phyloP scores from a whole-genome alignment of 1,139 yeast species.

The Pichia sp. region DNA sequence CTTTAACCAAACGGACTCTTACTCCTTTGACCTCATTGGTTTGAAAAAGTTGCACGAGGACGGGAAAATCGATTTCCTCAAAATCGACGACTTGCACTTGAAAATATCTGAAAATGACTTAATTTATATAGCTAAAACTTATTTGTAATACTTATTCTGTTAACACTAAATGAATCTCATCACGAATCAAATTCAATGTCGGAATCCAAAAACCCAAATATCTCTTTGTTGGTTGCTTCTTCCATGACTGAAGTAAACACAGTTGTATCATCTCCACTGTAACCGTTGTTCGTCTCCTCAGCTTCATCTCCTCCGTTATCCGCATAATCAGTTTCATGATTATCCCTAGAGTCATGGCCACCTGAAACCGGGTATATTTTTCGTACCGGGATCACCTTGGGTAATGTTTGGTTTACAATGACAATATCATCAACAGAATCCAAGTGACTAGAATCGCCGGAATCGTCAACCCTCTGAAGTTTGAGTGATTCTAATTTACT shows the following conservation, averaged over 20 bases:
- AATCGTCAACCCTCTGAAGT: not conserved
- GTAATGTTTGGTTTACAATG: constrained; percentile 4
- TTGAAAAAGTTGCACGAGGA: constrained; percentile 43
- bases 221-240: not conserved
- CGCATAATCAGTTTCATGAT: not conserved
- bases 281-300: not conserved
- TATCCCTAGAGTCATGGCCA: not conserved
- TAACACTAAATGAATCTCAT: not conserved
- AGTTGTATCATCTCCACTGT: not conserved
- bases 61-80: constrained; percentile 44
- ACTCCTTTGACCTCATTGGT: constrained; percentile 55
- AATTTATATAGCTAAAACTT: constrained; percentile 29
- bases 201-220: constrained; percentile 20
- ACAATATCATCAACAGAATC: constrained; percentile 9
- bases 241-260: constrained; percentile 6
- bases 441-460: not conserved
- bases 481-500: not conserved
- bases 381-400: not conserved
- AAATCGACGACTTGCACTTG: constrained; percentile 67
- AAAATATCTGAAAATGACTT: constrained; percentile 49
- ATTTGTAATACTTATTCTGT: constrained; percentile 16
- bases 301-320: not conserved
- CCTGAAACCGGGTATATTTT: not conserved
- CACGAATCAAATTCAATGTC: constrained; percentile 19
- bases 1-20: constrained; percentile 48